Base-by-base conservation (phyloP, 352 stramenopile species). In the Globisporangium heterothallicum region DNA sequence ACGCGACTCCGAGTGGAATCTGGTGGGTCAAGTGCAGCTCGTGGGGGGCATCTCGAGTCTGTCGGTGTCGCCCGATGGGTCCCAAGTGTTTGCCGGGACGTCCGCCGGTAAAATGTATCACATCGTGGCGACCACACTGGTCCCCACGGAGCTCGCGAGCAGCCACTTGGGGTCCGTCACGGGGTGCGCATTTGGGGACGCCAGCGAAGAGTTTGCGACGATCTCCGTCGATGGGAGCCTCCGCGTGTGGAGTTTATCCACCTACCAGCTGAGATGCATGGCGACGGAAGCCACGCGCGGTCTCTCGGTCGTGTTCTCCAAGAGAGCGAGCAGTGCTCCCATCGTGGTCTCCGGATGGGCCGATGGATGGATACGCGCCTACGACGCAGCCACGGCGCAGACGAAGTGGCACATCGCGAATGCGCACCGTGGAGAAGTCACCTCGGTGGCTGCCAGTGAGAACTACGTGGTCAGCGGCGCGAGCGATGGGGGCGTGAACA, bases 351-450 rank as follows among this genome's bases (percentile, higher is more conserved):
- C 80, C 1, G 80, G 81, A 12, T 93, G 82, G 84, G 65, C 59
- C 0, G 82, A 93, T 59, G 83, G 83, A 46, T 87, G 72, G 64
- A 48, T 95, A 29, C 72, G 78, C n/a, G 73, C 75, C 6, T 90
- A 78, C 47, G 73, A 88, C 36, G 56, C 56, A 6, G 22, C 44
- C 4, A 83, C 66, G 6, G 72, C 66, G 30, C 67, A 78, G 16
- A 73, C 67, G 19, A 83, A 80, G 55, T 97, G 86, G 88, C 78
- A 93, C 42, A 91, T 96, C 48, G 71, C 87, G 19, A 89, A 80
- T 13, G 87, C 87, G 6, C 87, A 96, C 57, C 82, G 86, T n/a
- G 78, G 81, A 19, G 61, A 87, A 12, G 86, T 97, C n/a, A 88
- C 74, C 7, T 78, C 66, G 13, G 65, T 93, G 5, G 68, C 77